Percentiles rank a stretch among this genome's conserved stretches.
phyloP scores from a whole-genome alignment of 306 rosid genomes.

The Cucurbita ficifolia region DNA sequence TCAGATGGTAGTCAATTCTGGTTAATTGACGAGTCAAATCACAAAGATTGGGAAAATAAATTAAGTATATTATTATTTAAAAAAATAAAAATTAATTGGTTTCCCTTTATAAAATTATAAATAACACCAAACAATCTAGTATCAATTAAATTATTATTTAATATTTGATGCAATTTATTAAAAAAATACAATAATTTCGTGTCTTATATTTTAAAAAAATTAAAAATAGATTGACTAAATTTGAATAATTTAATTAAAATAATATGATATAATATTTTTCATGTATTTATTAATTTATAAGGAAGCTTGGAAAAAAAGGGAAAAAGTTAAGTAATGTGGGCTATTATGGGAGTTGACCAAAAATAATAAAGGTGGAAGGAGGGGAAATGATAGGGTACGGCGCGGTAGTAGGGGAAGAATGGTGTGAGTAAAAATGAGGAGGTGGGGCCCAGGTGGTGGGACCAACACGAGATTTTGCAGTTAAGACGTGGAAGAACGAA shows the following conservation, averaged over 20 bases:
- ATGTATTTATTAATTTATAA: too few relatives aligned
- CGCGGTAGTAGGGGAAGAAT: not conserved
- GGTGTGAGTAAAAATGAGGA: not conserved
- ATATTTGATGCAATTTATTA: too few relatives aligned
- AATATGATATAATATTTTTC: too few relatives aligned
- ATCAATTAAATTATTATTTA: too few relatives aligned
- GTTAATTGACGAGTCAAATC: slow-evolving; percentile 4
- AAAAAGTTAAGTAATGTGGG: not conserved
- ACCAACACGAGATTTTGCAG: not conserved
- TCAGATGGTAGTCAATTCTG: slow-evolving; percentile 2
- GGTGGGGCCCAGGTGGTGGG: not conserved
- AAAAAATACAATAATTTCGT: too few relatives aligned
- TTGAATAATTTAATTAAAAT: too few relatives aligned
- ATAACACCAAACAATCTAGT: not conserved
- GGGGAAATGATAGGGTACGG: not conserved
- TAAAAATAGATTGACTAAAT: too few relatives aligned
- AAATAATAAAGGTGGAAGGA: not conserved
- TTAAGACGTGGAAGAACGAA: not conserved
- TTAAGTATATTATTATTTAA: too few relatives aligned
- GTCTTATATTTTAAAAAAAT: too few relatives aligned
- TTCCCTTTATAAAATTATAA: not conserved
- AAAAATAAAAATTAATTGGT: not conserved
- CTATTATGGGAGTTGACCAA: not conserved
- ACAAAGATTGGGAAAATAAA: not conserved
- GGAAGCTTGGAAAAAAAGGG: not conserved